A percentile compares a stretch with the other conserved stretches of the same genome.
Evolutionary conservation across 1,139 yeast species (phyloP).

Genomic region (Kurtzmaniella quercitrusa): DNA sequence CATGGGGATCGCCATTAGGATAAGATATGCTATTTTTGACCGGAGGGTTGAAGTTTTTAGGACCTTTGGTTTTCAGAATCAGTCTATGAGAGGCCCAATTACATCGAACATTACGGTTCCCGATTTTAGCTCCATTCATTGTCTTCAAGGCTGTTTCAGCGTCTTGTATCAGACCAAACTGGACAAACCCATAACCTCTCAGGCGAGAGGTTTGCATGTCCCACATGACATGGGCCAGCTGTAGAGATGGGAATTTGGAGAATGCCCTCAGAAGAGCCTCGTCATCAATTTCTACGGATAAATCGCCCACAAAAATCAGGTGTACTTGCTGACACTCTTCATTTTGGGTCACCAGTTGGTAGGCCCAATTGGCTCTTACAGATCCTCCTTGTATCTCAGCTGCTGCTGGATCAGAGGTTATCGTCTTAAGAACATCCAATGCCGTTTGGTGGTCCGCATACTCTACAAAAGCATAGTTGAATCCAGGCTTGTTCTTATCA

Average conservation of each 20-base stretch:
- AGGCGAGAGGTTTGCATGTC: constrained; percentile 92
- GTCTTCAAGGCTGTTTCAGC: constrained; percentile 71
- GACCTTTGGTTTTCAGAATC: constrained; percentile 10
- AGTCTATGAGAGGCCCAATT: constrained; percentile 86
- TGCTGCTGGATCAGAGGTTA: constrained; percentile 41
- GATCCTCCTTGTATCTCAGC: constrained; percentile 46
- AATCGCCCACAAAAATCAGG: constrained; percentile 76
- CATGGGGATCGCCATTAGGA: background rate
- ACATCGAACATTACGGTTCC: constrained; percentile 74
- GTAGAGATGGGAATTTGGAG: constrained; percentile 53
- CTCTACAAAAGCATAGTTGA: constrained; percentile 83
- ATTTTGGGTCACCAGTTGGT: constrained; percentile 60
- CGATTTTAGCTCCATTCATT: constrained; percentile 72
- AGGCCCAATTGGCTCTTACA: constrained; percentile 78
- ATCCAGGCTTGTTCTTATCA: constrained; percentile 71
- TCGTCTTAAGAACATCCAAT: constrained; percentile 52
- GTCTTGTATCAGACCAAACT: constrained; percentile 60
- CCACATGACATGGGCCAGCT: constrained; percentile 96
- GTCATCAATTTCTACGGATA: constrained; percentile 79
- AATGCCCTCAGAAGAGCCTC: constrained; percentile 62
- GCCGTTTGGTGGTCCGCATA: constrained; percentile 59
- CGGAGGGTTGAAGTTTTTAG: constrained; percentile 2
- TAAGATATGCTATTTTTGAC: background rate
- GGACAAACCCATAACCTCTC: constrained; percentile 91
- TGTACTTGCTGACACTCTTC: constrained; percentile 48